phyloP scores from a whole-genome alignment of 441 rosid species.

The Adansonia grandidieri region DNA sequence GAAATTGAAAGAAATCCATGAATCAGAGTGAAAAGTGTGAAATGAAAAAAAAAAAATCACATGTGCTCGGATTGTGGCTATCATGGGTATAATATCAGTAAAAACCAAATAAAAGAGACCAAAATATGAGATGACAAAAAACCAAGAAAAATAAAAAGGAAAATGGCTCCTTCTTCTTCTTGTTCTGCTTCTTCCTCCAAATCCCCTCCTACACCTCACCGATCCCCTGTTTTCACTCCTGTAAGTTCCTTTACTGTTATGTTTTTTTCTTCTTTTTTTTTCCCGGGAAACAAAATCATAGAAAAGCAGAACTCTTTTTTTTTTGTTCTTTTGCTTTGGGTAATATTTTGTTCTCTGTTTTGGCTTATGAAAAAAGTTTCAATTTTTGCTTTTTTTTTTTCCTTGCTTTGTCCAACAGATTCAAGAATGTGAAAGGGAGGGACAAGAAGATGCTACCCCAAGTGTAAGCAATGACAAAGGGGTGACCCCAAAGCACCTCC shows the following conservation, averaged over 20 bases:
- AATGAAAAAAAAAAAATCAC: neutral
- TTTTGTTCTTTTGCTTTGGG: neutral
- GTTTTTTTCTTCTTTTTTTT: neutral
- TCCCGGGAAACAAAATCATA: neutral
- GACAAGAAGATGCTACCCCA: constrained; percentile 52
- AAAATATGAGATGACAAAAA: constrained; percentile 20
- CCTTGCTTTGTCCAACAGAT: constrained; percentile 50
- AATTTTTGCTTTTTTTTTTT: neutral
- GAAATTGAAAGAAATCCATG: too few species aligned
- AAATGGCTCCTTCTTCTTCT: constrained; percentile 72
- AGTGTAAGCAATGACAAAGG: constrained; percentile 34
- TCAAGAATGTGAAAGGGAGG: constrained; percentile 71
- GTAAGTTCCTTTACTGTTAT: constrained; percentile 47
- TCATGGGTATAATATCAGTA: neutral
- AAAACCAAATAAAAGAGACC: constrained; percentile 20
- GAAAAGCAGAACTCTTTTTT: neutral
- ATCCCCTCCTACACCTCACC: constrained; percentile 53
- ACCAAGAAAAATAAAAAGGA: constrained; percentile 9
- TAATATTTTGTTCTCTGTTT: neutral
- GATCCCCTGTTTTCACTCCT: constrained; percentile 64
- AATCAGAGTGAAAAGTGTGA: too few species aligned
- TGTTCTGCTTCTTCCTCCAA: constrained; percentile 57
- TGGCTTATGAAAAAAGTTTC: neutral
- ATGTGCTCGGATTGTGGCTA: neutral
- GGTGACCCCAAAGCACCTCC: constrained; percentile 49